Evolutionary conservation across 2,329 filamentous ascomycete genomes (phyloP).

Genomic region (Xylariaceae sp.): DNA sequence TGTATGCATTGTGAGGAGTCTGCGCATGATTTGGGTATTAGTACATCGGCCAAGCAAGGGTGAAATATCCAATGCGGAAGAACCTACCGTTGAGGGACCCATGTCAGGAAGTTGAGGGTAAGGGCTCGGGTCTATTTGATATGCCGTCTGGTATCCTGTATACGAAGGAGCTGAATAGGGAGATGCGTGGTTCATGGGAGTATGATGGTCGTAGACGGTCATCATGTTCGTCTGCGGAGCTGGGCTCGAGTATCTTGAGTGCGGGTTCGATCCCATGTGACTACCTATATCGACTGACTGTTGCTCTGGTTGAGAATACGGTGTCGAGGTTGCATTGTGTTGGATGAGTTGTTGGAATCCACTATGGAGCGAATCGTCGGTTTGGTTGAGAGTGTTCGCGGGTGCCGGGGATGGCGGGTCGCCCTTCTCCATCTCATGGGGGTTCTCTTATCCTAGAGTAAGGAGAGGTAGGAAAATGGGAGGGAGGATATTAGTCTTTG

Average conservation of each 20-base stretch:
- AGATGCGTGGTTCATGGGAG: conserved; percentile 37
- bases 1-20: conserved; percentile 50
- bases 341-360: conserved; percentile 53
- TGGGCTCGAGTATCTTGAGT: conserved; percentile 49
- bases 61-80: background rate
- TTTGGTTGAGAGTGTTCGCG: conserved; percentile 44
- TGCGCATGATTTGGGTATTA: conserved; percentile 11
- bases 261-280: conserved; percentile 46
- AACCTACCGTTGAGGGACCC: conserved; percentile 35
- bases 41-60: background rate
- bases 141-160: conserved; percentile 34
- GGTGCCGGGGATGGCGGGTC: conserved; percentile 55
- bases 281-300: conserved; percentile 38
- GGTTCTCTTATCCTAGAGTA: conserved; percentile 14
- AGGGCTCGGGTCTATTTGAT: conserved; percentile 36
- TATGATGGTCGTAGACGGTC: conserved; percentile 38
- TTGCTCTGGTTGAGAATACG: conserved; percentile 34
- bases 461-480: background rate
- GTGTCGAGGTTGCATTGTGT: conserved; percentile 47
- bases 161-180: conserved; percentile 32
- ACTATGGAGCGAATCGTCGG: conserved; percentile 48
- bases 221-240: conserved; percentile 40
- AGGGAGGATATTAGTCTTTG: conserved; percentile 8
- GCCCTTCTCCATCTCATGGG: conserved; percentile 39
- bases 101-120: conserved; percentile 41